Percentiles rank a stretch among this genome's conserved stretches.
Conservation (phyloP, 176 grass and related monocot genomes). For the Sorghum bicolor region DNA sequence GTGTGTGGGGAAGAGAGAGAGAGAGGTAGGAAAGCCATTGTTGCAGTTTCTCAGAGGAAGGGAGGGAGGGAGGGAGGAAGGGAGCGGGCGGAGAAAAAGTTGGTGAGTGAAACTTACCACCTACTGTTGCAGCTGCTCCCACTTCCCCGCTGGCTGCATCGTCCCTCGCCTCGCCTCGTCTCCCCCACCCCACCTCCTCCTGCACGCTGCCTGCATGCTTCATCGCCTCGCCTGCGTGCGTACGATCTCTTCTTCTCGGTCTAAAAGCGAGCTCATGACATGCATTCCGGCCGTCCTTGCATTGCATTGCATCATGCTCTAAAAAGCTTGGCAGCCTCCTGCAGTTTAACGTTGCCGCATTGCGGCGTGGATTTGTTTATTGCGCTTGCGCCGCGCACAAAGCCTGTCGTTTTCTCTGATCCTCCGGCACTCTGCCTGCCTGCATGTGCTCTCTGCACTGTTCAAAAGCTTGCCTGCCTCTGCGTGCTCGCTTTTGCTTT, state of each 20-base stretch:
- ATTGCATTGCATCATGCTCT: neutral
- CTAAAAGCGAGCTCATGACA: constrained; percentile 14
- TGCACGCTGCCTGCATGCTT: neutral
- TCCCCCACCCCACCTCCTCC: neutral
- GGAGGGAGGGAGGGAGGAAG: neutral
- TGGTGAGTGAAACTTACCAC: constrained; percentile 28
- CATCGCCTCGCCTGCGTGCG: neutral
- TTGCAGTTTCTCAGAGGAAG: neutral
- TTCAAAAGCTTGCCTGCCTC: constrained; percentile 15
- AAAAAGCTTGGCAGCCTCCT: neutral
- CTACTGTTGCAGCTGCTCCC: neutral
- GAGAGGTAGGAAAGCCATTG: neutral
- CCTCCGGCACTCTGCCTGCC: neutral
- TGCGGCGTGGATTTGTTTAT: neutral
- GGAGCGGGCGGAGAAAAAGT: neutral
- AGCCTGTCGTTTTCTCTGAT: neutral
- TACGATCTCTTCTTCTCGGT: constrained; percentile 46
- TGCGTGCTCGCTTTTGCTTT: constrained; percentile 20
- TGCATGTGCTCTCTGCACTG: constrained; percentile 5
- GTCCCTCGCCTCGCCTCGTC: neutral
- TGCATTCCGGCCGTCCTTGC: constrained; percentile 2
- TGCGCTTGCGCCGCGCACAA: neutral
- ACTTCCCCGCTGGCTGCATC: neutral
- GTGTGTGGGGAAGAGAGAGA: neutral
- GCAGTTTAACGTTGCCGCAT: neutral